phyloP scores from a whole-genome alignment of 2,329 filamentous ascomycete genomes.

The Fusarium sp. region DNA sequence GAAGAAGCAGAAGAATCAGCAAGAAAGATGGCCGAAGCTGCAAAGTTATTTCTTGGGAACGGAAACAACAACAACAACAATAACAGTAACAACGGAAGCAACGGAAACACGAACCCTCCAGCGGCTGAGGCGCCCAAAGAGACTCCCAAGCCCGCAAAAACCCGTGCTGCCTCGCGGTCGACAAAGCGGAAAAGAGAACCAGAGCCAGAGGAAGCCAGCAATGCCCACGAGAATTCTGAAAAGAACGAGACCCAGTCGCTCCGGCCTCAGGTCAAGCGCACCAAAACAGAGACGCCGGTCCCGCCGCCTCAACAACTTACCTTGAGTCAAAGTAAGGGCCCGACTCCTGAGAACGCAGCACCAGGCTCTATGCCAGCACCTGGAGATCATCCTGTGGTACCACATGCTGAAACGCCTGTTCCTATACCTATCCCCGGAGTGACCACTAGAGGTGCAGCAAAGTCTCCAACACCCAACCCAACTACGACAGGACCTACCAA shows the following conservation, averaged over 20 bases:
- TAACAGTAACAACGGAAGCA: slow-evolving; percentile 31
- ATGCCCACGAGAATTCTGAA: slow-evolving; percentile 47
- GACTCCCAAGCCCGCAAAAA: slow-evolving; percentile 47
- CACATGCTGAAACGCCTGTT: slow-evolving; percentile 60
- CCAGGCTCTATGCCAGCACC: slow-evolving; percentile 41
- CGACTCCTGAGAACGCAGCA: slow-evolving; percentile 42
- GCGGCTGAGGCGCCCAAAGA: slow-evolving; percentile 50
- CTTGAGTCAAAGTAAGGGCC: slow-evolving; percentile 50
- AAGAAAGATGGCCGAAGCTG: slow-evolving; percentile 66
- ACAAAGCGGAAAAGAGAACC: slow-evolving; percentile 65
- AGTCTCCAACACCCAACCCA: slow-evolving; percentile 52
- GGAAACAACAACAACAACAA: slow-evolving; percentile 34
- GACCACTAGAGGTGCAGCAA: slow-evolving; percentile 51
- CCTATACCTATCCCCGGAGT: slow-evolving; percentile 56
- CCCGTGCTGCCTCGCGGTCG: slow-evolving; percentile 53
- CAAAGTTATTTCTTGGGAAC: slow-evolving; percentile 61
- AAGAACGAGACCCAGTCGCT: slow-evolving; percentile 50
- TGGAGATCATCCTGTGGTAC: slow-evolving; percentile 34
- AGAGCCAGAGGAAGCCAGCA: slow-evolving; percentile 51
- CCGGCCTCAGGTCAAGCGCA: slow-evolving; percentile 65
- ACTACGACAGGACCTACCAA: slow-evolving; percentile 52
- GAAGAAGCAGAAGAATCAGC: slow-evolving; percentile 74
- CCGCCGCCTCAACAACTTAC: slow-evolving; percentile 61
- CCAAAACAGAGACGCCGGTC: slow-evolving; percentile 71
- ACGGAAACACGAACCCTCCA: slow-evolving; percentile 48